phyloP scores from a whole-genome alignment of 345 rosid species.

The Pistacia atlantica region DNA sequence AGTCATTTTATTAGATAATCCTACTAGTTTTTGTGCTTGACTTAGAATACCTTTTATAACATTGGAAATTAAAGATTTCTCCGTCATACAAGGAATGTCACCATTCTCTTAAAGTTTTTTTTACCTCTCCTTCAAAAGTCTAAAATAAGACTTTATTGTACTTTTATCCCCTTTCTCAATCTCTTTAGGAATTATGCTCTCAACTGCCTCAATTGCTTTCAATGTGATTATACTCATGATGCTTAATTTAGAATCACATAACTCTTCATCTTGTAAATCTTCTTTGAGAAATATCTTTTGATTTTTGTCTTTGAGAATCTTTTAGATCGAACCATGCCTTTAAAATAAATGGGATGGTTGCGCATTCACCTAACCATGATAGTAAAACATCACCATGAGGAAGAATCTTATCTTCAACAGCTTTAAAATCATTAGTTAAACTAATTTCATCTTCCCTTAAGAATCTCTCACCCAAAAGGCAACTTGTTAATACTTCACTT shows the following conservation, averaged over 20 bases:
- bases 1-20: background rate
- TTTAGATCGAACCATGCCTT: background rate
- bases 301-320: background rate
- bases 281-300: background rate
- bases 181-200: background rate
- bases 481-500: background rate
- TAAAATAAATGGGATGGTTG: background rate
- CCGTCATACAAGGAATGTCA: no score
- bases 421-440: background rate
- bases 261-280: background rate
- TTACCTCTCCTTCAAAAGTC: background rate
- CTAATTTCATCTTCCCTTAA: background rate
- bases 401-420: background rate
- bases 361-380: background rate
- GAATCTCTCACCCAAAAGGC: constrained; percentile 6
- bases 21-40: background rate
- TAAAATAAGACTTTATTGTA: background rate
- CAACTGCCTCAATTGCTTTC: background rate
- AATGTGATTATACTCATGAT: background rate
- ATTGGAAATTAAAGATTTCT: background rate
- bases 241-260: no score
- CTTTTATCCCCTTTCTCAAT: background rate
- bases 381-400: background rate
- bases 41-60: background rate
- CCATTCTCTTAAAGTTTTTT: background rate